Evolutionary conservation across 306 rosid genomes (phyloP), one percentile per base, ranked within the genome.

Genomic region (Parietaria judaica): DNA sequence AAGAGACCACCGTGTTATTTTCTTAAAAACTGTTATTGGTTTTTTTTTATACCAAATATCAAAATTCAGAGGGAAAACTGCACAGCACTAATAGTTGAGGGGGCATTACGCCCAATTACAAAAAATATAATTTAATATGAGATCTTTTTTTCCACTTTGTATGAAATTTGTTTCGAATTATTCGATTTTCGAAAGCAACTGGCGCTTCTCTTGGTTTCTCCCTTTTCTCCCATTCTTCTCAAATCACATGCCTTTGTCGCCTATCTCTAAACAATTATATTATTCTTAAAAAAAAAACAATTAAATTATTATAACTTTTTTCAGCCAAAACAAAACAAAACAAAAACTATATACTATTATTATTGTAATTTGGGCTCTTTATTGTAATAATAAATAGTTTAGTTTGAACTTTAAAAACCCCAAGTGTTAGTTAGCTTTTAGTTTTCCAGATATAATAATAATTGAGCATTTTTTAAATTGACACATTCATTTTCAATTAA

Each of bases 171-270:
- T 10, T 58, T 17, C 23, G 11, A 3, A 8, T 36, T 15, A 56
- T 57, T 56, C 58, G 39, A 39, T 15, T 63, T 70, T 17, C 6
- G 47, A 62, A 68, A 51, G 73, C 70, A n/a, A 51, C n/a, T 37
- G 61, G 60, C 73, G 62, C 58, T 46, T 6, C 51, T 37, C 3
- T 23, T 23, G 31, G 49, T 41, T 36, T 59, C 50, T 38, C 51
- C 13, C 50, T 36, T 23, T 54, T 17, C n/a, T 8, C 50, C 49
- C 44, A 48, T 49, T 54, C 14, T 57, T 23, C 43, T 50, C 41
- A 23, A 71, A 64, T 16, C 73, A 68, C 70, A 67, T 73, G 73
- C 43, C 56, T 34, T 52, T 63, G 78, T 67, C 69, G 12, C 49
- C 59, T 41, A 41, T 50, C 17, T 36, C 14, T 38, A 41, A 56